Percentiles rank a stretch among this genome's conserved stretches.
Conservation (phyloP, 257 asterid species). For the Ligustrum vulgare region DNA sequence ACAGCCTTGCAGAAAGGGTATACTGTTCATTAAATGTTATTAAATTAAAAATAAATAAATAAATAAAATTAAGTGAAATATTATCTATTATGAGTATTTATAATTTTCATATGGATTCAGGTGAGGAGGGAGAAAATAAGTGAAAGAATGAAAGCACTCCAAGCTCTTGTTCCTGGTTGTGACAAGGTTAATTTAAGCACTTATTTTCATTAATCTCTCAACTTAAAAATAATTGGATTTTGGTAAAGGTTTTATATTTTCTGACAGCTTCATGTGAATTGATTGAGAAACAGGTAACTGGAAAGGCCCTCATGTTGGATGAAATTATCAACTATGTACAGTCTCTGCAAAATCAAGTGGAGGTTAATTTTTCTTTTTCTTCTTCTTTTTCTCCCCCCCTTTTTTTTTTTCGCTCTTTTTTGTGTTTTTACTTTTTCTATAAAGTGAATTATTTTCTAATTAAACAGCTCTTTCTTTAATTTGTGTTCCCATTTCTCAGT, state of each 20-base stretch:
- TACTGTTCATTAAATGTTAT: not conserved
- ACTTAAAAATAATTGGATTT: not conserved
- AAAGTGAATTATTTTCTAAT: too few species aligned
- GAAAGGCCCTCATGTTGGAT: slow-evolving; percentile 97
- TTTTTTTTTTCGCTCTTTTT: too few species aligned
- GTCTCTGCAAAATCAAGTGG: slow-evolving; percentile 87
- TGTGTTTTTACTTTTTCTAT: not conserved
- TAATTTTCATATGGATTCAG: slow-evolving; percentile 21
- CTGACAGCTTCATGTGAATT: slow-evolving; percentile 31
- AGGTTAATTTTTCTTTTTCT: slow-evolving; percentile 41
- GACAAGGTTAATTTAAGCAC: slow-evolving; percentile 37
- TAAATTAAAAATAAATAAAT: too few species aligned
- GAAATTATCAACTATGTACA: slow-evolving; percentile 88
- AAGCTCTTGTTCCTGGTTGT: slow-evolving; percentile 58
- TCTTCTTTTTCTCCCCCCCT: not conserved
- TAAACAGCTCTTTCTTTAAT: too few species aligned
- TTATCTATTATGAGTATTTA: too few species aligned
- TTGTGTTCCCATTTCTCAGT: slow-evolving; percentile 39
- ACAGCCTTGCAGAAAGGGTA: slow-evolving; percentile 89
- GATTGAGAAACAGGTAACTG: slow-evolving; percentile 65
- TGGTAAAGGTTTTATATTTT: not conserved
- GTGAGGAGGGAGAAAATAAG: slow-evolving; percentile 58
- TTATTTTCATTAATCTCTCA: not conserved
- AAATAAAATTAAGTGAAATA: too few species aligned
- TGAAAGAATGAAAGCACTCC: slow-evolving; percentile 55